Conservation (phyloP, 192 early-diverging fungal genomes). For the Podila horticola region DNA sequence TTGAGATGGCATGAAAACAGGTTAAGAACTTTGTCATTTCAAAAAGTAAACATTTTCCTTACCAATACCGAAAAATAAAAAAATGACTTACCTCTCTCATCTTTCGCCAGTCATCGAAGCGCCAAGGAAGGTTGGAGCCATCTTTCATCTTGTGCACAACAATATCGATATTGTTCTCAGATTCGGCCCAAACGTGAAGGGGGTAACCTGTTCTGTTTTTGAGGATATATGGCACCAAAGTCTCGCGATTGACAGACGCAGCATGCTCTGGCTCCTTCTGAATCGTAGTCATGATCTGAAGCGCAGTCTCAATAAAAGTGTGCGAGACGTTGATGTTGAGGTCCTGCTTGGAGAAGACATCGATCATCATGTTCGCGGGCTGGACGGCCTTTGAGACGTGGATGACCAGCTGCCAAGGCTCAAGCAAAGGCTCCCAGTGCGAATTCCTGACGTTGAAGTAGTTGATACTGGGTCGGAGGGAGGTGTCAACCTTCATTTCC, state of each 20-base stretch:
- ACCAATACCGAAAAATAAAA: neutral
- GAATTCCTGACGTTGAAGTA: slow-evolving; percentile 98
- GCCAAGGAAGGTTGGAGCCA: slow-evolving; percentile 85
- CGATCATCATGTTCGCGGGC: slow-evolving; percentile 61
- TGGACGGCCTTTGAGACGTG: slow-evolving; percentile 57
- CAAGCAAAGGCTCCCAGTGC: slow-evolving; percentile 98
- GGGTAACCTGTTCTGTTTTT: slow-evolving; percentile 92
- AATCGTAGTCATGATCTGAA: slow-evolving; percentile 65
- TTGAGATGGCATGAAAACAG: neutral
- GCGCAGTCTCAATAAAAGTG: slow-evolving; percentile 76
- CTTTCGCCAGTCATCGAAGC: slow-evolving; percentile 97
- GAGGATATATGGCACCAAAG: slow-evolving; percentile 79
- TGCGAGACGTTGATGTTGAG: slow-evolving; percentile 92
- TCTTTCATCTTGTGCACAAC: slow-evolving; percentile 76
- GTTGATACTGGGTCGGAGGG: slow-evolving; percentile 80
- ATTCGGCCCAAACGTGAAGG: slow-evolving; percentile 88
- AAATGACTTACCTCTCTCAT: slow-evolving; percentile 78
- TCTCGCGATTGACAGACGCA: slow-evolving; percentile 32
- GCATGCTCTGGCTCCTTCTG: slow-evolving; percentile 43
- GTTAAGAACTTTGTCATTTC: neutral
- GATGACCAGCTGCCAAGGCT: slow-evolving; percentile 85
- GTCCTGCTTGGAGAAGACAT: slow-evolving; percentile 74
- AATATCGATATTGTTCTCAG: slow-evolving; percentile 71
- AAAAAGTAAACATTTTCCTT: neutral
- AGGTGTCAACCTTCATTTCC: slow-evolving; percentile 68